A percentile compares a stretch with the other conserved stretches of the same genome.
Evolutionary conservation across 164 flowering plant species (phyloP).

Genomic region (Stephania yunnanensis): DNA sequence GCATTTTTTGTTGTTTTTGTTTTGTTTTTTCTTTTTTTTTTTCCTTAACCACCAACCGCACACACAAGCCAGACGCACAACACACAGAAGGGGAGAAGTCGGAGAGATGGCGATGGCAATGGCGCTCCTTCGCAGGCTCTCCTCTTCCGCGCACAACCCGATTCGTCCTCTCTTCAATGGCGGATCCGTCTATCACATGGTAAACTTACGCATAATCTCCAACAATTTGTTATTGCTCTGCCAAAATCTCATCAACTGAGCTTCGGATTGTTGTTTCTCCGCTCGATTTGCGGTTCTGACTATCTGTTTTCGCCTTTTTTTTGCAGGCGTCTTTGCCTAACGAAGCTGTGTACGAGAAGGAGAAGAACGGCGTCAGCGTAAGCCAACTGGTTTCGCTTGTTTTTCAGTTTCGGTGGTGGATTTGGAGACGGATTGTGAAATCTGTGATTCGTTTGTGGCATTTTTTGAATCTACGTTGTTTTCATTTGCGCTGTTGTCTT

Average conservation of each 20-base stretch:
- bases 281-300: not conserved
- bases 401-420: not conserved
- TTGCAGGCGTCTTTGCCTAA: constrained; percentile 73
- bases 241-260: not conserved
- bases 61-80: not conserved
- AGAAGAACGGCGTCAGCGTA: constrained; percentile 59
- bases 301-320: not conserved
- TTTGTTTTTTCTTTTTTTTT: not conserved
- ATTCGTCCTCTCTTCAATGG: constrained; percentile 53
- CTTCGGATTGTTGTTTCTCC: not conserved
- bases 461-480: not conserved
- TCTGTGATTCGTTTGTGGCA: not conserved
- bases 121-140: constrained; percentile 86
- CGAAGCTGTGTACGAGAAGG: constrained; percentile 76
- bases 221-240: not conserved
- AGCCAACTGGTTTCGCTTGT: constrained; percentile 6
- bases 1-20: not conserved
- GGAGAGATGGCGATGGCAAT: constrained; percentile 81
- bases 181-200: constrained; percentile 60
- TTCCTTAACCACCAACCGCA: constrained; percentile 4
- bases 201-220: constrained; percentile 10
- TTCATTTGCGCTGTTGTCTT: not conserved
- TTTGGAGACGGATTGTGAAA: not conserved
- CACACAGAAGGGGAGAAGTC: constrained; percentile 9
- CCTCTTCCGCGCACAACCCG: constrained; percentile 66